Percentiles rank a stretch among this genome's conserved stretches.
Conservation (phyloP, 108 stramenopile species). For the Chaetoceros tenuissimus region DNA sequence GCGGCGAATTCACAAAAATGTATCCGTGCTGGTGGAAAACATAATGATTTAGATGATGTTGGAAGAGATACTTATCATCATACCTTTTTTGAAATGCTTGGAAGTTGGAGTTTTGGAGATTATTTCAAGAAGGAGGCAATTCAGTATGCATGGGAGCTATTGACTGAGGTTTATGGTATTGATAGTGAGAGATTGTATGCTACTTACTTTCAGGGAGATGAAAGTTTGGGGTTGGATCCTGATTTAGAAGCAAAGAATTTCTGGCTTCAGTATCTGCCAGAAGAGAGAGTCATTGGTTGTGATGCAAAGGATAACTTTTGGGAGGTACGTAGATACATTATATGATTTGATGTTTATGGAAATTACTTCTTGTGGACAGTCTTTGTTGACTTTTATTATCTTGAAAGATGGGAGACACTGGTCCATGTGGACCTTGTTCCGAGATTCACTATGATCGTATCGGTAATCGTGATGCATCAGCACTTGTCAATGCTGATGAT, state of each 20-base stretch:
- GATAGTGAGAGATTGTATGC: constrained; percentile 85
- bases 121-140: constrained; percentile 97
- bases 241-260: constrained; percentile 84
- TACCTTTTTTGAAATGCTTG: constrained; percentile 99
- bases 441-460: constrained; percentile 97
- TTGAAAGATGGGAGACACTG: constrained; percentile 86
- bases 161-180: constrained; percentile 86
- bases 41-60: constrained; percentile 99
- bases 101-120: constrained; percentile 92
- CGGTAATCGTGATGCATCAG: constrained; percentile 81
- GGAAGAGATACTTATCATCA: constrained; percentile 98
- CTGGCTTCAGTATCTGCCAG: constrained; percentile 67
- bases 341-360: not conserved
- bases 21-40: constrained; percentile 99
- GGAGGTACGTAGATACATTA: constrained; percentile 61
- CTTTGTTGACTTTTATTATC: not conserved
- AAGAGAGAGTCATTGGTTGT: constrained; percentile 79
- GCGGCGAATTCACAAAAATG: constrained; percentile 98
- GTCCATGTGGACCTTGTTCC: constrained; percentile 96
- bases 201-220: constrained; percentile 97
- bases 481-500: constrained; percentile 93
- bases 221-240: constrained; percentile 52
- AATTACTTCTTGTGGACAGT: not conserved
- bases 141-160: constrained; percentile 87
- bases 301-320: constrained; percentile 95